phyloP scores from a whole-genome alignment of 1,284 basidiomycete genomes.

The Leccinum subrobustum region DNA sequence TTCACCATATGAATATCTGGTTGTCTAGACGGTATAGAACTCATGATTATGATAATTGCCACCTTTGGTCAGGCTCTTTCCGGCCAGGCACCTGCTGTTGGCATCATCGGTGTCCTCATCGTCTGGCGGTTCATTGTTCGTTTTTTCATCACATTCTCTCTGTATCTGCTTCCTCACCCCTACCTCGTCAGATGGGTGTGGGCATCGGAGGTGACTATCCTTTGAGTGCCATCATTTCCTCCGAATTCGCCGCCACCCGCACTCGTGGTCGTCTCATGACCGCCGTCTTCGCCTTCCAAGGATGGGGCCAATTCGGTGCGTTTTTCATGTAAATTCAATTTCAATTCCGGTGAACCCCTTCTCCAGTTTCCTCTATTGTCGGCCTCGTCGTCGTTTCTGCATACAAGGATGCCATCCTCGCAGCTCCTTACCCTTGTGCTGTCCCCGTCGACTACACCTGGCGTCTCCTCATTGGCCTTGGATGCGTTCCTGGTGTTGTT shows the following conservation, averaged over 20 bases:
- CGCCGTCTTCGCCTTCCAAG: slow-evolving; percentile 55
- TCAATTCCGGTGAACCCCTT: neutral
- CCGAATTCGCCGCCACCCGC: slow-evolving; percentile 62
- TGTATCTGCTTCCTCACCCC: slow-evolving; percentile 5
- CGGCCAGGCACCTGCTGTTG: slow-evolving; percentile 53
- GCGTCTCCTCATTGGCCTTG: slow-evolving; percentile 51
- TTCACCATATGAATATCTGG: neutral
- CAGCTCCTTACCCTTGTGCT: slow-evolving; percentile 27
- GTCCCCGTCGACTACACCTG: slow-evolving; percentile 42
- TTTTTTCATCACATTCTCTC: slow-evolving; percentile 5
- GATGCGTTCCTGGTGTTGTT: slow-evolving; percentile 50
- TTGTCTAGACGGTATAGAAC: slow-evolving; percentile 52
- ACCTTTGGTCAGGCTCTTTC: slow-evolving; percentile 49
- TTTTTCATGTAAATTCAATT: slow-evolving; percentile 17
- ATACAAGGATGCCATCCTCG: slow-evolving; percentile 53
- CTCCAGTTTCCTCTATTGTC: slow-evolving; percentile 49
- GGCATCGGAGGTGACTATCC: slow-evolving; percentile 62
- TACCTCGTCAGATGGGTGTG: slow-evolving; percentile 43
- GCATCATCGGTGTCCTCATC: slow-evolving; percentile 58
- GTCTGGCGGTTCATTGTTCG: slow-evolving; percentile 52
- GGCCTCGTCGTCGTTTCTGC: slow-evolving; percentile 54
- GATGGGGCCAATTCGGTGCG: slow-evolving; percentile 53
- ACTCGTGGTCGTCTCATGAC: slow-evolving; percentile 58
- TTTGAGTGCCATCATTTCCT: slow-evolving; percentile 48
- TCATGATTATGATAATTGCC: slow-evolving; percentile 55